phyloP scores from a whole-genome alignment of 2,329 filamentous ascomycete species.

The Aspergillus ustus region DNA sequence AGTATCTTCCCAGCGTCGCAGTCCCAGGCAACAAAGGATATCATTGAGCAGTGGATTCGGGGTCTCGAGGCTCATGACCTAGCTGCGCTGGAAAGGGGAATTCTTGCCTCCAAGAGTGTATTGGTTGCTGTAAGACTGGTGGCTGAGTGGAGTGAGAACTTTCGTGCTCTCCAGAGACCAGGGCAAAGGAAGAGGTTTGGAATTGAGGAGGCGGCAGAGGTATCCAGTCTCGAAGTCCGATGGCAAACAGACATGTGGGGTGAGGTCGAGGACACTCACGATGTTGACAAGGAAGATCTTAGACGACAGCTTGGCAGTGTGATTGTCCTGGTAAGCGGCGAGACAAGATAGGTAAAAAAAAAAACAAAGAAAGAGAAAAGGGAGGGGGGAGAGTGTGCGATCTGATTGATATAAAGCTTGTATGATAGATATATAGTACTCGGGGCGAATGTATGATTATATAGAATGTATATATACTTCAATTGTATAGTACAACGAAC shows the following conservation, averaged over 20 bases:
- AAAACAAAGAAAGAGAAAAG: neutral
- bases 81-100: slow-evolving; percentile 81
- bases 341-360: slow-evolving; percentile 34
- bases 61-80: slow-evolving; percentile 78
- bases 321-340: slow-evolving; percentile 75
- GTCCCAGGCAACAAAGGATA: slow-evolving; percentile 72
- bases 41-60: slow-evolving; percentile 77
- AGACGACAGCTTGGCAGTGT: slow-evolving; percentile 86
- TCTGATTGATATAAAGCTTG: neutral
- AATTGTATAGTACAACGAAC: no score
- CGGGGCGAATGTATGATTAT: neutral
- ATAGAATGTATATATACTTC: no score
- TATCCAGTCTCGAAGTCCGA: slow-evolving; percentile 79
- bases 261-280: slow-evolving; percentile 96
- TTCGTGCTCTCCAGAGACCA: slow-evolving; percentile 56
- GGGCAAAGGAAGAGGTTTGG: slow-evolving; percentile 62
- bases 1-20: slow-evolving; percentile 79
- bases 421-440: neutral
- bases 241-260: slow-evolving; percentile 95
- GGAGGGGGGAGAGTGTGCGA: no score
- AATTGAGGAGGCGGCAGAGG: slow-evolving; percentile 78
- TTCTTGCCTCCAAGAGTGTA: slow-evolving; percentile 85
- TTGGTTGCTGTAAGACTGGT: slow-evolving; percentile 76
- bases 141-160: slow-evolving; percentile 83
- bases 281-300: slow-evolving; percentile 91